A percentile compares a stretch with the other conserved stretches of the same genome.
phyloP scores from a whole-genome alignment of 192 early-diverging fungal genomes.

The Coemansia sp. region DNA sequence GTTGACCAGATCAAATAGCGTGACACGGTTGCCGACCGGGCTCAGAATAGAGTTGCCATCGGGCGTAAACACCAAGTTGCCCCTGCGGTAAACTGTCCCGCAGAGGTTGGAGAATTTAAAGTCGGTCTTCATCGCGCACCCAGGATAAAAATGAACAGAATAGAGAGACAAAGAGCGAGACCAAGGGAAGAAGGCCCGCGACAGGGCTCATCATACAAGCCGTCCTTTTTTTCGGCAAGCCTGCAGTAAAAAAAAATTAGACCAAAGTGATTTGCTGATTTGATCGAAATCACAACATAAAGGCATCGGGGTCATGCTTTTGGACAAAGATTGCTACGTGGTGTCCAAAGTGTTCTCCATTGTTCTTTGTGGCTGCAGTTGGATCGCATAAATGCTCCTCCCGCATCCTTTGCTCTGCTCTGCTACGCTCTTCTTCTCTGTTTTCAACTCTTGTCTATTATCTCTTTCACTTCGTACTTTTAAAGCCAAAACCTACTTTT shows the following conservation, averaged over 20 bases:
- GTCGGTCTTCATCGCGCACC: slow-evolving; percentile 55
- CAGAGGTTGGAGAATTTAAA: slow-evolving; percentile 94
- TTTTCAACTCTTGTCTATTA: not conserved
- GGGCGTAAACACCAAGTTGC: slow-evolving; percentile 93
- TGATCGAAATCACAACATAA: slow-evolving; percentile 2
- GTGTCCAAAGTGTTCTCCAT: not conserved
- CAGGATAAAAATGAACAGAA: not conserved
- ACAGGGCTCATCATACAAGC: too few species aligned
- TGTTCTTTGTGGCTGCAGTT: not conserved
- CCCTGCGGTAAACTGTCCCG: slow-evolving; percentile 95
- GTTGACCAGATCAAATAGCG: slow-evolving; percentile 93
- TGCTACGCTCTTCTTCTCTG: not conserved
- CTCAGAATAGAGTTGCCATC: slow-evolving; percentile 91
- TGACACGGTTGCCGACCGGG: slow-evolving; percentile 95
- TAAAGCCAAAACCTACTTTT: not conserved
- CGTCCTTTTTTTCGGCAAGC: too few species aligned
- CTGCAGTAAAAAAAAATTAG: not conserved
- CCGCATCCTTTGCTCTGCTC: not conserved
- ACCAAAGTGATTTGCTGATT: not conserved
- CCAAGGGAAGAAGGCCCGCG: not conserved
- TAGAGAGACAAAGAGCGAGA: not conserved
- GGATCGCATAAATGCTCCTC: not conserved
- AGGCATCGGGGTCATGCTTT: not conserved
- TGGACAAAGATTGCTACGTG: not conserved
- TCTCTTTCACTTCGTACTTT: not conserved